These are phyloP conservation scores for Astrothelium macrocarpum DNA, from an alignment of 495 filamentous ascomycete species.

Conservation along the genomic window DNA sequence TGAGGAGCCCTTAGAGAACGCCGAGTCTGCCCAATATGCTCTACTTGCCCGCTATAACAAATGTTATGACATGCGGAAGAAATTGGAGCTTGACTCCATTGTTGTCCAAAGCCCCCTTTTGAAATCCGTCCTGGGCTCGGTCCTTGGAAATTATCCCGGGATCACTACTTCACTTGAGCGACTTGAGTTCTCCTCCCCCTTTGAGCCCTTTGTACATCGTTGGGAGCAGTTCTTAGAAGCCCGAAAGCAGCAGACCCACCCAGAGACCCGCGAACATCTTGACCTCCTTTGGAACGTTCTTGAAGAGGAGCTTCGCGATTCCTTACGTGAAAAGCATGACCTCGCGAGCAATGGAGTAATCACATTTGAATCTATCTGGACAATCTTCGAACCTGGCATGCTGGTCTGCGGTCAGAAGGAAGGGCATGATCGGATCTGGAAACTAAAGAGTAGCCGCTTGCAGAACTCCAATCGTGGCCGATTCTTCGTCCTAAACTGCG, in stretches of 20 bases:
- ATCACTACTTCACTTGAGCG: neutral
- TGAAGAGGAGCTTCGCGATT: neutral
- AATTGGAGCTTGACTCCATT: neutral
- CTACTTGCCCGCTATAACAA: neutral
- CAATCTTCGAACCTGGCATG: neutral
- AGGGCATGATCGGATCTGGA: neutral
- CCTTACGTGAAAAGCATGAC: neutral
- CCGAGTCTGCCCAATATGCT: neutral
- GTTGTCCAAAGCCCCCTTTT: neutral
- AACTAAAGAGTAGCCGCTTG: neutral
- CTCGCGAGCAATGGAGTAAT: neutral
- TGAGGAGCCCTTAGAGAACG: neutral
- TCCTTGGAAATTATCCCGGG: neutral
- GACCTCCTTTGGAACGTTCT: neutral
- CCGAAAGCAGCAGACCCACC: neutral
- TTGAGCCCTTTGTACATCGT: neutral
- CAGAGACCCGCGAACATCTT: neutral
- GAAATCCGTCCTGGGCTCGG: neutral
- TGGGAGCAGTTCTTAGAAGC: neutral
- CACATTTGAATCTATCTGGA: slow-evolving; percentile 6
- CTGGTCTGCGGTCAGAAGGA: neutral
- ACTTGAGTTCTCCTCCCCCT: neutral
- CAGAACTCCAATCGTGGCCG: neutral
- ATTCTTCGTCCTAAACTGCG: neutral
- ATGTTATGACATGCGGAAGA: slow-evolving; percentile 1